Base-by-base conservation (phyloP, 345 rosid species). In the Rhizophora apiculata region DNA sequence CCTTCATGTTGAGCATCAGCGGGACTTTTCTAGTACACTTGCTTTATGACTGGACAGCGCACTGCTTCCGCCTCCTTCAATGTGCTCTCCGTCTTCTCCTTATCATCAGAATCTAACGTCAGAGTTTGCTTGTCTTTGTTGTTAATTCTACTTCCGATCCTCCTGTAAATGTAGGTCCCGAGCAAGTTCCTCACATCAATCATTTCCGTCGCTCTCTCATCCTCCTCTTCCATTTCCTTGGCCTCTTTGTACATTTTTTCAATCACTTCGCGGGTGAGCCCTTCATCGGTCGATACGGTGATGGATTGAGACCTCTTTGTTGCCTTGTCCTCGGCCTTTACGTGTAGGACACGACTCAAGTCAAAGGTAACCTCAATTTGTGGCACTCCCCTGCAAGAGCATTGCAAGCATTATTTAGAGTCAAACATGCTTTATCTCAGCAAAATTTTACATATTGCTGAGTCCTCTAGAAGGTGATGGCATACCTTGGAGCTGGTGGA, bases 181-280 rank as follows among this genome's bases (percentile, higher is more conserved):
- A 82, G 68, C 72, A 79, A 81, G 85, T 88, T 85, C 77, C 81
- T 79, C 1, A 86, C 73, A 46, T 88, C 87, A 59, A 89, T 72
- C 83, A 61, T 79, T 46, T 82, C 95, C 59, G 55, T 81, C 49
- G 71, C 56, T 27, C 62, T 70, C 72, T 66, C 78, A 56, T 88
- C 94, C 60, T 82, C 87, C 52, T 85, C 88, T 0, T 84, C 89
- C 26, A 79, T 80, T 51, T 79, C 76, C 79, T 85, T 86, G 1
- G 88, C 89, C 63, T 87, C 95, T 68, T 73, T 82, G 39, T 81
- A 79, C 87, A 82, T 85, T 63, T 76, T 71, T 0, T 83, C 85
- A 1, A 86, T 84, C 86, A 85, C 89, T 64, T 81, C 87, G 46
- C 81, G 74, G n/a, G 82, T 81, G 37, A 85, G 80, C 57, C 85